Conservation (phyloP, 345 rosid species). For the Brassica juncea region DNA sequence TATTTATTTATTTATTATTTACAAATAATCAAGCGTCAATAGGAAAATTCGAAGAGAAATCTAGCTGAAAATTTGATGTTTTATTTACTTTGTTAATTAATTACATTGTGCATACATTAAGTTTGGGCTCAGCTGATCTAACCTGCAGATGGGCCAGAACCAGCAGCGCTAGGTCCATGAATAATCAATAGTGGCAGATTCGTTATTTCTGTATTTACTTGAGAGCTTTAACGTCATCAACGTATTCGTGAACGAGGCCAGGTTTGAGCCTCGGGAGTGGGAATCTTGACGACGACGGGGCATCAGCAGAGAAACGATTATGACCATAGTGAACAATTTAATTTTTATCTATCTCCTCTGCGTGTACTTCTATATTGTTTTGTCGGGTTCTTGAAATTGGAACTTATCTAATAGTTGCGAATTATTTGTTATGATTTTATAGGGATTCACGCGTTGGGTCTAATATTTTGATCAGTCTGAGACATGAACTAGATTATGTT, state of each 20-base stretch:
- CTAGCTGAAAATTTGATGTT: neutral
- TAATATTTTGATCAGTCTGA: neutral
- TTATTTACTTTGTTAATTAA: neutral
- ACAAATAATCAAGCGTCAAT: neutral
- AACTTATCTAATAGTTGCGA: neutral
- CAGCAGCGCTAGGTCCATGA: neutral
- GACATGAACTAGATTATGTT: neutral
- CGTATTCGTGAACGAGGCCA: neutral
- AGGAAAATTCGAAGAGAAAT: neutral
- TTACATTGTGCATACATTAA: neutral
- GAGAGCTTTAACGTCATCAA: neutral
- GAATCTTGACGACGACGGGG: constrained; percentile 5
- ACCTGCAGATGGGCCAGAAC: neutral
- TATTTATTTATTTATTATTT: neutral
- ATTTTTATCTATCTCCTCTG: neutral
- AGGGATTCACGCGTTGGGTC: neutral
- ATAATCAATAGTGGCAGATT: neutral
- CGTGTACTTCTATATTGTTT: neutral
- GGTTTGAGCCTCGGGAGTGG: neutral
- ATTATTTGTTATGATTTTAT: neutral
- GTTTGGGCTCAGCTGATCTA: neutral
- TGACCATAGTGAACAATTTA: neutral
- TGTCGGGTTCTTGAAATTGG: neutral
- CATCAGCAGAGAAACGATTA: neutral
- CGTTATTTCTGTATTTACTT: neutral